Conservation (phyloP, 176 grass and related monocot genomes). For the Aechmea fasciata region DNA sequence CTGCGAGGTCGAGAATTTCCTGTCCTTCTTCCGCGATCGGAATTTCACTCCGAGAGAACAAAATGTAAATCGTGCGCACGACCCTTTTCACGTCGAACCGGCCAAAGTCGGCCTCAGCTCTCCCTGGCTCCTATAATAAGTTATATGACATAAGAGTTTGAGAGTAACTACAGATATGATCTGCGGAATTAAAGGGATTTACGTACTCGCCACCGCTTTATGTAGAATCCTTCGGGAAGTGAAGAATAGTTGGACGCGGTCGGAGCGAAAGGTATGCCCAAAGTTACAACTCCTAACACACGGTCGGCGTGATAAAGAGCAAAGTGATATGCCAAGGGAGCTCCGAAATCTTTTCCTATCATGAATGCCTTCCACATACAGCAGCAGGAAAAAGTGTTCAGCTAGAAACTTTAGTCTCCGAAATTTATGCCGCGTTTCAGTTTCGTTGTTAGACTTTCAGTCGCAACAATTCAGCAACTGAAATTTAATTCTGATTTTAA, state of each 20-base stretch:
- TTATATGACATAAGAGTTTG: too few relatives aligned
- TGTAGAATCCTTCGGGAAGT: conserved; percentile 43
- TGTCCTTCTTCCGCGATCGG: conserved; percentile 42
- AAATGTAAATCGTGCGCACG: conserved; percentile 53
- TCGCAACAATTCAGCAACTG: too few relatives aligned
- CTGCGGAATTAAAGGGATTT: background rate
- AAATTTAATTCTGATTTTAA: too few relatives aligned
- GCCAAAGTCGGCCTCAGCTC: conserved; percentile 54
- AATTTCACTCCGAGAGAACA: conserved; percentile 60
- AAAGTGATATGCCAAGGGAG: conserved; percentile 16
- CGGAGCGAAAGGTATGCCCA: conserved; percentile 24
- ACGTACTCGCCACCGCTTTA: conserved; percentile 29
- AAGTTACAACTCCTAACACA: conserved; percentile 14
- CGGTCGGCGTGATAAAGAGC: conserved; percentile 24
- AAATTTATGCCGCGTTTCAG: too few relatives aligned
- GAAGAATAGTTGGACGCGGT: background rate
- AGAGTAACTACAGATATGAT: too few relatives aligned
- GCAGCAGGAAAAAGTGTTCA: background rate
- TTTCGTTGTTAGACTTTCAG: too few relatives aligned
- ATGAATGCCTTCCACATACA: conserved; percentile 21
- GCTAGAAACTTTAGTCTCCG: background rate
- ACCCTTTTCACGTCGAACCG: conserved; percentile 39
- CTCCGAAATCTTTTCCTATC: conserved; percentile 24
- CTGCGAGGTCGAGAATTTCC: conserved; percentile 60
- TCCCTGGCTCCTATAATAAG: background rate